A percentile compares a stretch with the other conserved stretches of the same genome.
phyloP scores from a whole-genome alignment of 2,329 filamentous ascomycete species.

The Fusarium circinatum region DNA sequence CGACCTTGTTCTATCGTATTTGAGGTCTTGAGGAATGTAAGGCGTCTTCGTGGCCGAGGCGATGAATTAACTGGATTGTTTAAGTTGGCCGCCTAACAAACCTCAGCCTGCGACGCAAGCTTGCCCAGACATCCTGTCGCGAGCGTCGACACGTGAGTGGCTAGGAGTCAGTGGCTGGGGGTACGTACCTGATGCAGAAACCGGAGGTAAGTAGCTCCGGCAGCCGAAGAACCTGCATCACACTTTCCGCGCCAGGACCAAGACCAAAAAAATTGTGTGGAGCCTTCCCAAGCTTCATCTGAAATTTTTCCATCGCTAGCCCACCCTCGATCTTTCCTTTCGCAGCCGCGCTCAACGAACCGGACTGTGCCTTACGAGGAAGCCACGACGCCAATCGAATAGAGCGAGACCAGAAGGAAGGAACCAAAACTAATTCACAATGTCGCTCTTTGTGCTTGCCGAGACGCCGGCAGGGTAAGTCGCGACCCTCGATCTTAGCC shows the following conservation, averaged over 20 bases:
- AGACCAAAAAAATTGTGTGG: conserved; percentile 53
- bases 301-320: conserved; percentile 56
- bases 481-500: conserved; percentile 23
- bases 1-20: conserved; percentile 3
- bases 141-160: conserved; percentile 45
- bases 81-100: conserved; percentile 43
- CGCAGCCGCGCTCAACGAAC: conserved; percentile 49
- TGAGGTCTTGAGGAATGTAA: not conserved
- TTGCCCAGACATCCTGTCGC: conserved; percentile 23
- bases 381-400: conserved; percentile 46
- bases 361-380: conserved; percentile 52
- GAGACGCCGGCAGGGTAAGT: conserved; percentile 87
- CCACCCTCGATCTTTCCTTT: conserved; percentile 48
- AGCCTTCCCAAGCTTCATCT: conserved; percentile 50
- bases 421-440: conserved; percentile 57
- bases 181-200: conserved; percentile 13
- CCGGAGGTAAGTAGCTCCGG: conserved; percentile 45
- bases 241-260: conserved; percentile 43
- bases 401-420: conserved; percentile 47
- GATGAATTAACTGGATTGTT: conserved; percentile 36
- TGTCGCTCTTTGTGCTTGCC: conserved; percentile 92
- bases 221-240: conserved; percentile 37
- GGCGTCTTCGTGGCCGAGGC: conserved; percentile 20
- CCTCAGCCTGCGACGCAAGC: conserved; percentile 40
- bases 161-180: conserved; percentile 12